Percentiles rank a stretch among this genome's conserved stretches.
phyloP scores from a whole-genome alignment of 441 rosid genomes.

The Capsella rubella region DNA sequence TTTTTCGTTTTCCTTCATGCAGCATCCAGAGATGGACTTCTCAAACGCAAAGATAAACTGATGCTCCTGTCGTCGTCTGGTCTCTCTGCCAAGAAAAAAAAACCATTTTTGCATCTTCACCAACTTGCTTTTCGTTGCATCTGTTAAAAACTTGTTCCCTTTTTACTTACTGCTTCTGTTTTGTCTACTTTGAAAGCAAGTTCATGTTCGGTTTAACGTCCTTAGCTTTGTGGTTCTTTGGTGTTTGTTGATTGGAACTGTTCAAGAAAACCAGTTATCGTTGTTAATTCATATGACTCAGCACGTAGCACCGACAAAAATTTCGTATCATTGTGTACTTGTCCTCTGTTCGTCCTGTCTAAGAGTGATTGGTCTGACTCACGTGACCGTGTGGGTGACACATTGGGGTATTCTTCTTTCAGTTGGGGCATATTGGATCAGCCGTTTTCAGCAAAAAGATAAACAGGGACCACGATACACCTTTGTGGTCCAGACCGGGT shows the following conservation, averaged over 20 bases:
- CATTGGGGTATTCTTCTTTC: background rate
- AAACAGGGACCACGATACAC: conserved; percentile 33
- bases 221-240: background rate
- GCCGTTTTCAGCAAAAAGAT: conserved; percentile 37
- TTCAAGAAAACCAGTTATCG: background rate
- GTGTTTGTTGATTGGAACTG: background rate
- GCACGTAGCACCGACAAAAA: conserved; percentile 20
- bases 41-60: conserved; percentile 69
- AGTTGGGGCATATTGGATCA: conserved; percentile 8
- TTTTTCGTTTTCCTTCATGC: conserved; percentile 38
- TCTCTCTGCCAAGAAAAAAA: conserved; percentile 6
- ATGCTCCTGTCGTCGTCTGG: conserved; percentile 15
- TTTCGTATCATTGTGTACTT: conserved; percentile 21
- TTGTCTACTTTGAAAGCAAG: conserved; percentile 30
- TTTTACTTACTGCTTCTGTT: background rate
- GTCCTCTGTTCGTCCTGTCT: conserved; percentile 12
- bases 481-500: conserved; percentile 39
- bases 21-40: conserved; percentile 98
- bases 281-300: background rate
- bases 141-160: conserved; percentile 13
- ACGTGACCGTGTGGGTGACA: conserved; percentile 33
- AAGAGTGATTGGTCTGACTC: conserved; percentile 32
- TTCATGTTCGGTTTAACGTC: conserved; percentile 22
- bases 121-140: conserved; percentile 21
- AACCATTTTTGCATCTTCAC: conserved; percentile 31